Evolutionary conservation across 495 filamentous ascomycete species (phyloP), one percentile per base, ranked within the genome.

Genomic region (Podospora pseudocomata): DNA sequence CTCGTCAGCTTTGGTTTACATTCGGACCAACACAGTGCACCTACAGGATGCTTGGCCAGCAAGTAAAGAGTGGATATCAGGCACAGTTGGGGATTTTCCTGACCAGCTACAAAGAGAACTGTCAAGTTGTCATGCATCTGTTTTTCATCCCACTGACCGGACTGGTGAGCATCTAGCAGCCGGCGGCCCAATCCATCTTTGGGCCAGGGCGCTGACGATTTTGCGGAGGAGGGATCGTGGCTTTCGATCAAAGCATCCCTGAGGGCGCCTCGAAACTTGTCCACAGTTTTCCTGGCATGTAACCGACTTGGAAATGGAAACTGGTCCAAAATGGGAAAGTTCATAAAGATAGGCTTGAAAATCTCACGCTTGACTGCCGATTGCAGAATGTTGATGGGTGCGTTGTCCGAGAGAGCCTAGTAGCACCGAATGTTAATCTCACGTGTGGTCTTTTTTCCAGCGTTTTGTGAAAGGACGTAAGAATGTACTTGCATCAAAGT

Each of bases 271-370:
- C 65, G 67, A 59, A 71, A 71, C 20, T 23, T 28, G 27, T 60
- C 27, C 11, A 71, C 70, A 16, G 65, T 27, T 53, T 61, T 23
- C 2, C 72, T 66, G 0, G 72, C 72, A 11, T 20, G 32, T 16
- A 56, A 27, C 15, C 78, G 74, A 60, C 69, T 73, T 7, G 71
- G 71, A 5, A 79, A 65, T 1, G 71, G 72, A 20, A 78, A 62
- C 15, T 65, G 32, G 65, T 81, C 77, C 16, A 81, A 65, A 9
- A 74, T 23, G 0, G 79, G 79, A 49, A 80, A 80, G 66, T 77
- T 79, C 44, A 81, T 68, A 63, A 75, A 80, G 49, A 80, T 58
- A 0, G 79, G 78, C 49, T 81, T 72, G 72, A 81, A 81, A 59
- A 81, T 79, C 34, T 71, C 70, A 3, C 66, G 69, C 62, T 78